These are phyloP conservation scores for Diaporthe capsici DNA, from an alignment of 2,329 filamentous ascomycete genomes.

Conservation along the genomic window DNA sequence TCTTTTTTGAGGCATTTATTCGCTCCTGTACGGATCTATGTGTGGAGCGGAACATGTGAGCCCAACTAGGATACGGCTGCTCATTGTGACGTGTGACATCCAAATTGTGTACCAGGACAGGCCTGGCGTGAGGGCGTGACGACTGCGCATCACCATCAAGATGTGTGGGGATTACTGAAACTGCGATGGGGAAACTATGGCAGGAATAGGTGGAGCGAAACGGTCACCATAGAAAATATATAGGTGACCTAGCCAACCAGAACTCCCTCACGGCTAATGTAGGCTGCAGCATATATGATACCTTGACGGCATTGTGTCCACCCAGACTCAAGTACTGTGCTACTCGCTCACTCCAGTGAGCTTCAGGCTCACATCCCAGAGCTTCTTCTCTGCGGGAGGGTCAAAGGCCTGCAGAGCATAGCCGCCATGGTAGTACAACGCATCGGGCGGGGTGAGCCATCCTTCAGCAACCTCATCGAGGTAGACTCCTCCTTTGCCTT, in stretches of 20 bases:
- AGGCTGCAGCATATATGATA: background rate
- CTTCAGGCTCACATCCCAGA: slow-evolving; percentile 20
- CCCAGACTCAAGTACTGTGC: background rate
- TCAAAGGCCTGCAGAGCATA: slow-evolving; percentile 30
- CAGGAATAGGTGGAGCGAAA: background rate
- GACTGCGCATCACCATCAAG: too few species aligned
- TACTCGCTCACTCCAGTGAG: slow-evolving; percentile 10
- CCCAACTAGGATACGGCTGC: too few species aligned
- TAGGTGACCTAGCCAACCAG: background rate
- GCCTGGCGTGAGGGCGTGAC: too few species aligned
- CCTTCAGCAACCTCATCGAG: background rate
- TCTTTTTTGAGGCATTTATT: too few species aligned
- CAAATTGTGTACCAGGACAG: too few species aligned
- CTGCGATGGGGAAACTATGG: too few species aligned
- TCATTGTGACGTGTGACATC: too few species aligned
- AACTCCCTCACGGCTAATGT: background rate
- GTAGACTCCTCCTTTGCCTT: background rate
- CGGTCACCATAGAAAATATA: background rate
- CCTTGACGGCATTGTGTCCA: background rate
- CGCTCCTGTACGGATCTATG: too few species aligned
- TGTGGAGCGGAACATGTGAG: too few species aligned
- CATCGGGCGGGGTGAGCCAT: slow-evolving; percentile 1
- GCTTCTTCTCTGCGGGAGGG: slow-evolving; percentile 11
- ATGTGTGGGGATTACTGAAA: too few species aligned
- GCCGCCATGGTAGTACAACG: slow-evolving; percentile 20